These are phyloP conservation scores for Stagonosporopsis cucurbitacearum DNA, from an alignment of 2,329 filamentous ascomycete species.

Conservation along the genomic window DNA sequence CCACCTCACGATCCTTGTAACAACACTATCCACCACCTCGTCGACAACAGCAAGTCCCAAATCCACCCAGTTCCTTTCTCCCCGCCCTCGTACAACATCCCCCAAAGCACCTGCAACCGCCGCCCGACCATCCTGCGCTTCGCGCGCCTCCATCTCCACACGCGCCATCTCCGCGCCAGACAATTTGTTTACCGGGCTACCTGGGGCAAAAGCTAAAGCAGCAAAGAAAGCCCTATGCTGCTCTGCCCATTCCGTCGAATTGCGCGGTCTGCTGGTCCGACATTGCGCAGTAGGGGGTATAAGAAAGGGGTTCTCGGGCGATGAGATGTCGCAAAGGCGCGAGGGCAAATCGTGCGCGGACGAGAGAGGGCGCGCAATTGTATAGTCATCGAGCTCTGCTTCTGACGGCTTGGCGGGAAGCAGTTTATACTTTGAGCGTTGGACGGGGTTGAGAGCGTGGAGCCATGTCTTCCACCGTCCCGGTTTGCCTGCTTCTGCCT, in stretches of 20 bases:
- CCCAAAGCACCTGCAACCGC: background rate
- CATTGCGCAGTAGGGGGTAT: background rate
- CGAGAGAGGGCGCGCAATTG: background rate
- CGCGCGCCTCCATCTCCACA: conserved; percentile 1
- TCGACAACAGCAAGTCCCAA: conserved; percentile 29
- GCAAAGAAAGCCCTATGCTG: conserved; percentile 5
- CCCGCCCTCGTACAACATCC: background rate
- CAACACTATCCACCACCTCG: conserved; percentile 26
- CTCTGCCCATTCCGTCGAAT: conserved; percentile 8
- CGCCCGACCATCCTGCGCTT: conserved; percentile 1
- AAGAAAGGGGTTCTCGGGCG: conserved; percentile 7
- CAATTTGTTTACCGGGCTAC: background rate
- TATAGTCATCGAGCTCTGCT: background rate
- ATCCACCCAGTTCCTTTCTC: conserved; percentile 25
- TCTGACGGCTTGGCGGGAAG: background rate
- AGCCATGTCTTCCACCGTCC: background rate
- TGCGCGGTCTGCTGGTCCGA: background rate
- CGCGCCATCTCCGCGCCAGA: background rate
- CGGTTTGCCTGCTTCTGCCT: too few species aligned
- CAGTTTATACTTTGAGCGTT: background rate
- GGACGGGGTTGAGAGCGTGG: background rate
- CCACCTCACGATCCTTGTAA: conserved; percentile 31
- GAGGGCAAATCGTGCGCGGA: background rate
- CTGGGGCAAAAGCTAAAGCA: background rate
- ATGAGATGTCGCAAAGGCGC: background rate